These are phyloP conservation scores for Nyctanthes arbortristis DNA, from an alignment of 257 asterid species.

Conservation along the genomic window DNA sequence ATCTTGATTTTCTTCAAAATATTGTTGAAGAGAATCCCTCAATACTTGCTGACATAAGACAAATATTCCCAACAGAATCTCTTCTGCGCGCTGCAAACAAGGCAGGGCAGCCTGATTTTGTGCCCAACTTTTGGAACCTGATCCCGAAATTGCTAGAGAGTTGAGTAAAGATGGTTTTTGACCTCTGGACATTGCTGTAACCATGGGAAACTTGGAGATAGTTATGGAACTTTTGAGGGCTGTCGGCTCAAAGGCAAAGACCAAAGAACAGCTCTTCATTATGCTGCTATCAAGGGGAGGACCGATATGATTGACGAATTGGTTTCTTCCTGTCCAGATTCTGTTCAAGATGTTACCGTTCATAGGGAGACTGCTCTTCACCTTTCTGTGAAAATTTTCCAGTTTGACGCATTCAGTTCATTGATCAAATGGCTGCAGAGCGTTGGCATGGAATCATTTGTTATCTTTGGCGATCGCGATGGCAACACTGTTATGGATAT, in stretches of 20 bases:
- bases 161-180: too few species aligned
- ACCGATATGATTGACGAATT: constrained; percentile 19
- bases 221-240: constrained; percentile 15
- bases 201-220: constrained; percentile 19
- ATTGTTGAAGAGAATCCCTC: too few species aligned
- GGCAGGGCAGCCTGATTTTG: too few species aligned
- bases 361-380: constrained; percentile 40
- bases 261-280: constrained; percentile 25
- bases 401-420: constrained; percentile 25
- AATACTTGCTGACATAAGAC: too few species aligned
- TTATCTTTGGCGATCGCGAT: constrained; percentile 23
- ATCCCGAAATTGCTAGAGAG: too few species aligned
- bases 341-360: constrained; percentile 27
- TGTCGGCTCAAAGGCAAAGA: constrained; percentile 22
- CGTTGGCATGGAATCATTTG: background rate
- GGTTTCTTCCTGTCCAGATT: constrained; percentile 14
- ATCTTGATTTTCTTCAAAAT: too few species aligned
- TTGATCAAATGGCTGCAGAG: constrained; percentile 28
- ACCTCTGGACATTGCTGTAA: constrained; percentile 25
- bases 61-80: too few species aligned
- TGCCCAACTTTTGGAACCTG: too few species aligned
- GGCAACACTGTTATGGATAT: constrained; percentile 24
- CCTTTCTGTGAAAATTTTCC: constrained; percentile 32
- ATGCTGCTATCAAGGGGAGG: constrained; percentile 28
- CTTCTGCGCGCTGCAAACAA: too few species aligned